Evolutionary conservation across 805 yeast genomes (phyloP), one percentile per base, ranked within the genome.

Genomic region (Metschnikowia drakensbergensis): DNA sequence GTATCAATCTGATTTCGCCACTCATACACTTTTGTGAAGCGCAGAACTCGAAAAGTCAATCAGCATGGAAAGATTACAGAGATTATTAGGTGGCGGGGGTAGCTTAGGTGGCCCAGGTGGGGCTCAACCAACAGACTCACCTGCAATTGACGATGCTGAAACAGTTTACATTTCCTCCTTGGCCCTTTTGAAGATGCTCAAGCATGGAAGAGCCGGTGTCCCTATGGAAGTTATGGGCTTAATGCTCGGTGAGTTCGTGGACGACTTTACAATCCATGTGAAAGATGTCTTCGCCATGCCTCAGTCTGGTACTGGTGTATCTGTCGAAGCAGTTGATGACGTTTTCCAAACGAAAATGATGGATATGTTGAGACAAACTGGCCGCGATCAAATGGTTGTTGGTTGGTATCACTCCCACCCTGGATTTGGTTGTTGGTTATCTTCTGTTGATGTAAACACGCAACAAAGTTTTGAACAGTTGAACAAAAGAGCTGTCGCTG

Each of bases 391-490:
- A 67, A 90, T 88, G 88, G 99, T 94, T 46, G 99, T 94, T 43
- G 99, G 99, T 31, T 94, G 99, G 99, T 94, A 94, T 74, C 99
- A 94, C 66, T 91, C 98, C 10, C 99, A 94, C 71, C 99, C 99
- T 4, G 99, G 99, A 13, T 94, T 92, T 66, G 99, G 99, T n/a
- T 94, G 99, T 75, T 94, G 99, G 99, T 77, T 94, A 58, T 91
- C 98, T 9, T 83, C 91, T 28, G 98, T 94, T 28, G 99, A 94
- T 79, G 96, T 94, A 52, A 89, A 90, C 68, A 94, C 99, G 3
- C 99, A 94, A 65, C 97, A 92, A 66, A 88, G 97, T 32, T 94
- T 94, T 64, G 99, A 94, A 66, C 97, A 90, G 68, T 82, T 94
- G 68, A 92, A 92, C 67, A 85, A 84, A 54, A 79, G 99, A 58